phyloP scores from a whole-genome alignment of 2,329 filamentous ascomycete genomes.

The Rutstroemia sp. region DNA sequence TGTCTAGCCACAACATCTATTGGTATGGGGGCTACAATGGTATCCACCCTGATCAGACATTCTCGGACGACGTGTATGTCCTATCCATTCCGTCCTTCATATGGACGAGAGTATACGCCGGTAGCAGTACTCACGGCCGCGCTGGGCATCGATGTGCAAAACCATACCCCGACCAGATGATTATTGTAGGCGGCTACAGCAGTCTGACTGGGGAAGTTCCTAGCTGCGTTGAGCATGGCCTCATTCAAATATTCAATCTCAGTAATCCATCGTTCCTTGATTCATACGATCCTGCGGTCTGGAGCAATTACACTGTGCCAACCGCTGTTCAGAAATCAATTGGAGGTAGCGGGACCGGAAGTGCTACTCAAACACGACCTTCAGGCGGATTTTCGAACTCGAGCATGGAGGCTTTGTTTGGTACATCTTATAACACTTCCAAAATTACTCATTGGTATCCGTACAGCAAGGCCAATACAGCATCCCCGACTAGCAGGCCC shows the following conservation, averaged over 20 bases:
- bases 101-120: slow-evolving; percentile 58
- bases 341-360: slow-evolving; percentile 51
- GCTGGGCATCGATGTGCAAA: slow-evolving; percentile 64
- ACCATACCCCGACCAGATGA: slow-evolving; percentile 63
- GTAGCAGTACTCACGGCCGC: slow-evolving; percentile 43
- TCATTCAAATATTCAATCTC: slow-evolving; percentile 65
- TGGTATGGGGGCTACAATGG: slow-evolving; percentile 69
- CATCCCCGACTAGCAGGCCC: slow-evolving; percentile 10
- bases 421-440: slow-evolving; percentile 43
- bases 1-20: slow-evolving; percentile 70
- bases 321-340: slow-evolving; percentile 49
- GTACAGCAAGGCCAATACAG: slow-evolving; percentile 34
- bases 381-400: slow-evolving; percentile 47
- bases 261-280: slow-evolving; percentile 62
- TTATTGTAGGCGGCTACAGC: slow-evolving; percentile 60
- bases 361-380: slow-evolving; percentile 58
- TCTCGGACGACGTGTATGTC: slow-evolving; percentile 69
- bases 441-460: slow-evolving; percentile 56
- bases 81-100: slow-evolving; percentile 64
- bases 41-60: slow-evolving; percentile 34
- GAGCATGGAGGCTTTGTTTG: slow-evolving; percentile 46
- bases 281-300: slow-evolving; percentile 58
- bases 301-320: slow-evolving; percentile 61
- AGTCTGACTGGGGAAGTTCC: slow-evolving; percentile 23
- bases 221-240: slow-evolving; percentile 41